Conservation (phyloP, 108 stramenopile species). For the Fragilaria radians region DNA sequence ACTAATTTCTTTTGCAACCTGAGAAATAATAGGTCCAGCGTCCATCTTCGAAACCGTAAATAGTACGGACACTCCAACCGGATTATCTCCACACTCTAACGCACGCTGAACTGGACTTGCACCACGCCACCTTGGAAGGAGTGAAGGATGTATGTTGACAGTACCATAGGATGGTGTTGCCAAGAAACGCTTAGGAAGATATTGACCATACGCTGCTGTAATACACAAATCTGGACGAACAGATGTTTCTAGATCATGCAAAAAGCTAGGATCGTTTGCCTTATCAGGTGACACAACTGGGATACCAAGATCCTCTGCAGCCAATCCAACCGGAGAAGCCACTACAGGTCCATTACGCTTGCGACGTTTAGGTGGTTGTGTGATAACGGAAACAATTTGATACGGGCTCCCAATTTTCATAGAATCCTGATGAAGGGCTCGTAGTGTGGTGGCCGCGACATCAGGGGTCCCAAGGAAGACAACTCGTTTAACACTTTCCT, state of each 20-base stretch:
- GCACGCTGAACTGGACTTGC: slow-evolving; percentile 95
- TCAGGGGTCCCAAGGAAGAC: slow-evolving; percentile 96
- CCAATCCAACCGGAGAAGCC: slow-evolving; percentile 77
- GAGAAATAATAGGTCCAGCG: slow-evolving; percentile 90
- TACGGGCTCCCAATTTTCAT: slow-evolving; percentile 38
- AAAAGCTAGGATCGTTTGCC: slow-evolving; percentile 81
- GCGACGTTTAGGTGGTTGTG: slow-evolving; percentile 87
- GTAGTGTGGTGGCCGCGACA: slow-evolving; percentile 89
- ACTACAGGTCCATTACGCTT: slow-evolving; percentile 76
- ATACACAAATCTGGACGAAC: slow-evolving; percentile 93
- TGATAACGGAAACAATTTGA: slow-evolving; percentile 87
- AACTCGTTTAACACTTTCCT: too few species aligned
- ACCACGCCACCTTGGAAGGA: slow-evolving; percentile 92
- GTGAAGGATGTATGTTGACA: slow-evolving; percentile 94
- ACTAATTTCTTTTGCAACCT: slow-evolving; percentile 47
- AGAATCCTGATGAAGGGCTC: slow-evolving; percentile 62
- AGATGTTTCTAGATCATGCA: slow-evolving; percentile 44
- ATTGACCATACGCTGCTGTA: slow-evolving; percentile 97
- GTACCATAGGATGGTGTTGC: slow-evolving; percentile 83
- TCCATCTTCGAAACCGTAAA: slow-evolving; percentile 97
- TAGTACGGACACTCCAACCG: slow-evolving; percentile 88
- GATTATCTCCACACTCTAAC: slow-evolving; percentile 78
- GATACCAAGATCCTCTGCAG: slow-evolving; percentile 76
- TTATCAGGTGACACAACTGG: slow-evolving; percentile 83
- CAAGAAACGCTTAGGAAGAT: slow-evolving; percentile 86